Conservation (phyloP, 305 asterid genomes). For the Fraxinus nigra region DNA sequence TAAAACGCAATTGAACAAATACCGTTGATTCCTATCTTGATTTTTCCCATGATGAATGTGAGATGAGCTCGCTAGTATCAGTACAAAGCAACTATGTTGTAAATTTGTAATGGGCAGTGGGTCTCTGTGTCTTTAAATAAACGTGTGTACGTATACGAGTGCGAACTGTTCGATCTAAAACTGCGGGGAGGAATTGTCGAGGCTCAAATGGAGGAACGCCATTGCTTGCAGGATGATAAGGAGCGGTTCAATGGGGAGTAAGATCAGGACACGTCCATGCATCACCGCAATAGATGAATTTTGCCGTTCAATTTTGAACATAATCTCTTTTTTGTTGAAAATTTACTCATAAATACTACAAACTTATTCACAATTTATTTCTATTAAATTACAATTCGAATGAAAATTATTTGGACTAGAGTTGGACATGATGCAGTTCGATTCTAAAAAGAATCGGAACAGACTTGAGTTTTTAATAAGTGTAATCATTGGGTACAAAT, state of each 20-base stretch:
- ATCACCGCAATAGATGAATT: not conserved
- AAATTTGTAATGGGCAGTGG: not conserved
- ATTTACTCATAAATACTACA: not conserved
- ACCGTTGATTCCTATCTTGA: conserved; percentile 51
- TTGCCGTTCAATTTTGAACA: not conserved
- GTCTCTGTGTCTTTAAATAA: not conserved
- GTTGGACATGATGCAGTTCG: not conserved
- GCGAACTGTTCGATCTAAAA: not conserved
- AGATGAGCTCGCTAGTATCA: not conserved
- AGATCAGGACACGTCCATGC: not conserved
- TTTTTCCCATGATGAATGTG: conserved; percentile 37
- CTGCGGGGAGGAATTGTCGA: conserved; percentile 8
- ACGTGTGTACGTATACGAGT: not conserved
- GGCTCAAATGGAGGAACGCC: not conserved
- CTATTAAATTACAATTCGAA: not conserved
- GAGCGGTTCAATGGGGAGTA: not conserved
- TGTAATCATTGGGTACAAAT: too few species aligned
- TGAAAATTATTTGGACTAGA: not conserved
- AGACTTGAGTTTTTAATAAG: too few species aligned
- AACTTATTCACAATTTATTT: not conserved
- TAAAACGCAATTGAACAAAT: not conserved
- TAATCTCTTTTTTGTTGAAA: not conserved
- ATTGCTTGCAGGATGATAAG: not conserved
- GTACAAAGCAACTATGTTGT: not conserved
- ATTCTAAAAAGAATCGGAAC: too few species aligned